phyloP scores from a whole-genome alignment of 2,329 filamentous ascomycete species.

The Cladosporium sp. region DNA sequence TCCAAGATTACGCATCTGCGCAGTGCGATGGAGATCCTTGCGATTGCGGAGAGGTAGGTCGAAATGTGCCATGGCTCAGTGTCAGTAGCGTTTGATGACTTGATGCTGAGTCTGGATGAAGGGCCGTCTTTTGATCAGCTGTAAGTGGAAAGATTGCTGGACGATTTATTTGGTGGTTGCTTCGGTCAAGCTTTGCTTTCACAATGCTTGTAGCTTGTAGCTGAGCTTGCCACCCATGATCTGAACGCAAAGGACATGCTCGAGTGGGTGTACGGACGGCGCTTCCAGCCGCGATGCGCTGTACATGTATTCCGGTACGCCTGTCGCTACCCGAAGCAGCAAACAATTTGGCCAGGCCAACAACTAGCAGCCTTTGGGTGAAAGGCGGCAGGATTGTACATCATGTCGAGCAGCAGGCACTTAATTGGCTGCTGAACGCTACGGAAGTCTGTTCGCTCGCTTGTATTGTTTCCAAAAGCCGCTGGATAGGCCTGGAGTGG shows the following conservation, averaged over 20 bases:
- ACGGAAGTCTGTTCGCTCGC: too few species aligned
- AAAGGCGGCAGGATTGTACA: too few species aligned
- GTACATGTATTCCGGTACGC: neutral
- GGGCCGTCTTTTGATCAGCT: neutral
- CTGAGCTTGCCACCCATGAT: neutral
- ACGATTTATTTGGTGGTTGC: neutral
- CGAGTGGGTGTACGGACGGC: too few species aligned
- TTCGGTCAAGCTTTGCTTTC: neutral
- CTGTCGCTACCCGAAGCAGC: neutral
- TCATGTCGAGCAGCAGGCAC: too few species aligned
- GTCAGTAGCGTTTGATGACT: neutral
- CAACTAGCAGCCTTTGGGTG: too few species aligned
- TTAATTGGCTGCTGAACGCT: too few species aligned
- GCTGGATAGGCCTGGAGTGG: too few species aligned
- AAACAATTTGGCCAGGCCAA: neutral
- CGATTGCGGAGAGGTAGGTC: conserved; percentile 12
- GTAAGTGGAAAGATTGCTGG: neutral
- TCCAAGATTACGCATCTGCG: neutral
- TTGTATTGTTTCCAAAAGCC: too few species aligned
- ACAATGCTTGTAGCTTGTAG: neutral
- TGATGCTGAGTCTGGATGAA: too few species aligned
- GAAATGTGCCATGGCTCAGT: neutral
- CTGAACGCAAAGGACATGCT: neutral
- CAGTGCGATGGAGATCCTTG: conserved; percentile 12
- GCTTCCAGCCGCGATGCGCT: neutral